Evolutionary conservation across 768 basidiomycete genomes (phyloP).

Genomic region (Tephrocybe sp.): DNA sequence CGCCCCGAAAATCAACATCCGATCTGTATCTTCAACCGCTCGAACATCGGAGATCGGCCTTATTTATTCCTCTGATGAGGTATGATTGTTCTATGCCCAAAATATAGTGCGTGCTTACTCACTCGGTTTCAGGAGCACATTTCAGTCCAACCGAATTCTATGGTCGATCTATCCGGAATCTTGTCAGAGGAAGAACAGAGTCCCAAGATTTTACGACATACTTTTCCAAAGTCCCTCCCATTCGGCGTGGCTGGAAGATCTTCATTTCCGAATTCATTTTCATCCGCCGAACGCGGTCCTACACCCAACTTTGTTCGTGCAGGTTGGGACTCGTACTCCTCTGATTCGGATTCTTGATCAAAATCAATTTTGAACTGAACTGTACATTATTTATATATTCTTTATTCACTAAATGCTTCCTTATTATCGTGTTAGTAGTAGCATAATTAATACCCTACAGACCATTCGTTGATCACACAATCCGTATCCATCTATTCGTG

Average conservation of each 20-base stretch:
- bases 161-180: slow-evolving; percentile 10
- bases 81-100: background rate
- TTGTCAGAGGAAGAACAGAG: slow-evolving; percentile 16
- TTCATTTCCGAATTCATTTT: slow-evolving; percentile 36
- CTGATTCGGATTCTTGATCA: slow-evolving; percentile 15
- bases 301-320: slow-evolving; percentile 52
- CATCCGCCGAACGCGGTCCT: slow-evolving; percentile 33
- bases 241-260: slow-evolving; percentile 6
- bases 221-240: slow-evolving; percentile 14
- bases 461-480: background rate
- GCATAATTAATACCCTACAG: slow-evolving; percentile 7
- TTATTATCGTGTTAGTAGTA: background rate
- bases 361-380: background rate
- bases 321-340: slow-evolving; percentile 54
- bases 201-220: slow-evolving; percentile 13
- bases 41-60: slow-evolving; percentile 16
- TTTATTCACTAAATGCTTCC: slow-evolving; percentile 7
- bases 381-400: slow-evolving; percentile 1
- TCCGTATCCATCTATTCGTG: background rate
- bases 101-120: background rate
- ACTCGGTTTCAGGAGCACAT: slow-evolving; percentile 1
- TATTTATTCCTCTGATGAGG: slow-evolving; percentile 16
- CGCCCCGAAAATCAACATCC: slow-evolving; percentile 1
- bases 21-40: slow-evolving; percentile 1
- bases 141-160: slow-evolving; percentile 11